These are phyloP conservation scores for Marasmius oreades DNA, from an alignment of 1,284 basidiomycete genomes.

Conservation along the genomic window DNA sequence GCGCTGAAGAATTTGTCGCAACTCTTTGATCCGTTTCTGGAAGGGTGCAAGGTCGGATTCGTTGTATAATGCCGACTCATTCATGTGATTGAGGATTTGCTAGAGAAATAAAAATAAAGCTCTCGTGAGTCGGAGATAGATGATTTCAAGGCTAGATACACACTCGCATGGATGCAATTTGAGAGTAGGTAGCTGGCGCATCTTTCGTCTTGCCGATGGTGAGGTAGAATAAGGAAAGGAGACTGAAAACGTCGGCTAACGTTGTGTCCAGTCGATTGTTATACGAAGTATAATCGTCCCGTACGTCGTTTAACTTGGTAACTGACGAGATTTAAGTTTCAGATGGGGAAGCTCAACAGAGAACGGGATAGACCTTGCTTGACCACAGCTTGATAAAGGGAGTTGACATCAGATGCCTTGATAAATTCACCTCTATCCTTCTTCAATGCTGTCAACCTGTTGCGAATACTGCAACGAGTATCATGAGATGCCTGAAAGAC, in stretches of 20 bases:
- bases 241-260: conserved; percentile 88
- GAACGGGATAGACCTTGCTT: conserved; percentile 72
- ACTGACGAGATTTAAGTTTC: conserved; percentile 48
- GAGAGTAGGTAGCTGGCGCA: conserved; percentile 89
- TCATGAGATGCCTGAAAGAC: conserved; percentile 13
- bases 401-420: conserved; percentile 90
- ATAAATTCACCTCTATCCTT: conserved; percentile 87
- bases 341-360: not conserved
- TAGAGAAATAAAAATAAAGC: conserved; percentile 30
- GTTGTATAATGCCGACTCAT: conserved; percentile 91
- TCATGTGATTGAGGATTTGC: conserved; percentile 93
- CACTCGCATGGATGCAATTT: conserved; percentile 91
- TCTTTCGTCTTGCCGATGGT: conserved; percentile 93
- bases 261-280: conserved; percentile 92
- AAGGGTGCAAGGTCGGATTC: conserved; percentile 87
- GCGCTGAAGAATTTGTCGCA: conserved; percentile 80
- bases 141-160: conserved; percentile 36
- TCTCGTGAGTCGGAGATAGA: conserved; percentile 9
- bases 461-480: conserved; percentile 72
- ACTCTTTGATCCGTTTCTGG: conserved; percentile 71
- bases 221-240: conserved; percentile 89
- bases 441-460: conserved; percentile 85
- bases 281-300: conserved; percentile 73
- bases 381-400: conserved; percentile 90
- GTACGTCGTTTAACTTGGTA: conserved; percentile 87